These are phyloP conservation scores for Colletotrichum eleusines DNA, from an alignment of 2,329 filamentous ascomycete genomes.

Conservation along the genomic window DNA sequence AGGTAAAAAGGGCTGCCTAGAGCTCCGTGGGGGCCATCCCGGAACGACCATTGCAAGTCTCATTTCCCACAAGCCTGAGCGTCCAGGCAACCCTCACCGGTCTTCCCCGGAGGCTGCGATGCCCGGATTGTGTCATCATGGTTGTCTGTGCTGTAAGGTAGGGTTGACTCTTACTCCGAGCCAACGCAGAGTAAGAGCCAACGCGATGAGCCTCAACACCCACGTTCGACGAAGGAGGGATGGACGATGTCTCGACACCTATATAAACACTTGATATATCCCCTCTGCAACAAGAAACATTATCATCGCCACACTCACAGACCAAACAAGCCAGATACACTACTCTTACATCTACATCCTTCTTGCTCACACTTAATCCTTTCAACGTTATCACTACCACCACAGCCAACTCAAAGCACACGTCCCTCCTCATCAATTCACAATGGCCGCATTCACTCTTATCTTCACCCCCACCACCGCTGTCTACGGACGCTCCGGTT, in stretches of 20 bases:
- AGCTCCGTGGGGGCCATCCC: constrained; percentile 36
- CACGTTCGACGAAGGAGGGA: constrained; percentile 3
- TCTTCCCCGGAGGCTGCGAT: constrained; percentile 32
- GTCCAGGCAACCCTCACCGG: constrained; percentile 25
- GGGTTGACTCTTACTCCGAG: constrained; percentile 29
- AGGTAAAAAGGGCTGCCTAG: constrained; percentile 28
- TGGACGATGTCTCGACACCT: constrained; percentile 26
- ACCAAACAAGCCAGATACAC: constrained; percentile 25
- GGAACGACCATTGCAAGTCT: constrained; percentile 25
- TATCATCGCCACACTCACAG: constrained; percentile 31
- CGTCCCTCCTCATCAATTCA: constrained; percentile 36
- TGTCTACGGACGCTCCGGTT: constrained; percentile 58
- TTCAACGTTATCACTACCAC: constrained; percentile 44
- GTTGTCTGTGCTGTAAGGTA: constrained; percentile 12
- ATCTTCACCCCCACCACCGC: constrained; percentile 49
- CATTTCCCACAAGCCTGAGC: constrained; percentile 2
- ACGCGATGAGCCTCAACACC: constrained; percentile 32
- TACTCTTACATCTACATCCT: constrained; percentile 19
- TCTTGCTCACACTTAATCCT: constrained; percentile 45
- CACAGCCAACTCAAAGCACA: constrained; percentile 35
- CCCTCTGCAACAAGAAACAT: constrained; percentile 15
- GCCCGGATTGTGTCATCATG: constrained; percentile 2
- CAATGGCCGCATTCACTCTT: constrained; percentile 55
- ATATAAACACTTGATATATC: constrained; percentile 35
- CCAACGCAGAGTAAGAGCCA: constrained; percentile 28